A percentile compares a stretch with the other conserved stretches of the same genome.
phyloP scores from a whole-genome alignment of 2,329 filamentous ascomycete species.

The Colletotrichum salicis region DNA sequence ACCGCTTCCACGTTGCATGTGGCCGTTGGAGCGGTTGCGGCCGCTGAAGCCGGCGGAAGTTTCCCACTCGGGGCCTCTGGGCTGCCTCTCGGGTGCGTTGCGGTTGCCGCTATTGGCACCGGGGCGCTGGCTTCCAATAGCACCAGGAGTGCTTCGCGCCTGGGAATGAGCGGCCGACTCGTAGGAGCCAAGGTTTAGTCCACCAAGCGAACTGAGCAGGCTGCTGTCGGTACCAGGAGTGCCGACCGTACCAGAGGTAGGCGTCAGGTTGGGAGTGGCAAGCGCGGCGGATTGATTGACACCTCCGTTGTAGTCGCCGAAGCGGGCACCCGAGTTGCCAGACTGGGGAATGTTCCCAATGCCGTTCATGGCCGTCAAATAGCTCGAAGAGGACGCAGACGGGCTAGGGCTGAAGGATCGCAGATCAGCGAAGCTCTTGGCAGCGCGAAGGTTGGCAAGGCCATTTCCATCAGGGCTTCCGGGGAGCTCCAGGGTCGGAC shows the following conservation, averaged over 20 bases:
- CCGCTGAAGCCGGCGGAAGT: constrained; percentile 61
- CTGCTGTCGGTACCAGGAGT: constrained; percentile 52
- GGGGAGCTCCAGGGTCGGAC: constrained; percentile 87
- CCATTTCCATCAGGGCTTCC: constrained; percentile 74
- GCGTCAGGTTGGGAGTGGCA: constrained; percentile 46
- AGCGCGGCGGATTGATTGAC: constrained; percentile 48
- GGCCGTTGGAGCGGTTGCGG: constrained; percentile 67
- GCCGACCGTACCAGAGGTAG: constrained; percentile 49
- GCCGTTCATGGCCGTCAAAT: constrained; percentile 65
- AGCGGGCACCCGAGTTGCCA: constrained; percentile 49
- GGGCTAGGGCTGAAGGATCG: constrained; percentile 96
- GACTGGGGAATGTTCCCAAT: constrained; percentile 65
- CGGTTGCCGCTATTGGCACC: constrained; percentile 56
- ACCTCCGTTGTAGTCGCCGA: constrained; percentile 57
- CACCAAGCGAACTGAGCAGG: constrained; percentile 60
- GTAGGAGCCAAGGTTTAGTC: constrained; percentile 62
- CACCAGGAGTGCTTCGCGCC: constrained; percentile 63
- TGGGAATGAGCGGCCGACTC: constrained; percentile 56
- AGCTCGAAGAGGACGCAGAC: constrained; percentile 88
- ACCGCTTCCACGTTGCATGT: constrained; percentile 71
- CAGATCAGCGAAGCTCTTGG: constrained; percentile 96
- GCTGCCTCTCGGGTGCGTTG: constrained; percentile 69
- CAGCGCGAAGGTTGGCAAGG: constrained; percentile 83
- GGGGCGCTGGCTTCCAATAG: constrained; percentile 74
- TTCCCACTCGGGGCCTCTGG: constrained; percentile 73